Percentiles rank a stretch among this genome's conserved stretches.
These are phyloP conservation scores for Thelonectria olida DNA, from an alignment of 2,329 filamentous ascomycete species.

Conservation along the genomic window DNA sequence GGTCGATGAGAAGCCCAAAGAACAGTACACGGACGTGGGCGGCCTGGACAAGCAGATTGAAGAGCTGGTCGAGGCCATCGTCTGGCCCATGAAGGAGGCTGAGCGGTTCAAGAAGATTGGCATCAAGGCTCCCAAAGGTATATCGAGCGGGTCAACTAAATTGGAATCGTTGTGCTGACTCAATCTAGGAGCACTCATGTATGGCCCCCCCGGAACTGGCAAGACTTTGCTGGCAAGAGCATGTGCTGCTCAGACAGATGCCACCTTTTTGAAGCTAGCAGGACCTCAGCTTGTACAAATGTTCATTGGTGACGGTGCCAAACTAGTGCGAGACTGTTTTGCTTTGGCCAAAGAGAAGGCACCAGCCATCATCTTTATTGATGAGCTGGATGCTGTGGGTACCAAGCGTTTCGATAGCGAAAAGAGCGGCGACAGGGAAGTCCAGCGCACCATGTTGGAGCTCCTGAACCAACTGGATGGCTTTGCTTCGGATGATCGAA, in stretches of 20 bases:
- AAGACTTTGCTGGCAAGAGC: slow-evolving; percentile 94
- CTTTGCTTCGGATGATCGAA: slow-evolving; percentile 94
- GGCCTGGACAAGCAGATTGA: slow-evolving; percentile 99
- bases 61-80: slow-evolving; percentile 96
- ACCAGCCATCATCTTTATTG: slow-evolving; percentile 98
- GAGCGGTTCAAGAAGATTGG: slow-evolving; percentile 99
- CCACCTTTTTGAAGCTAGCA: slow-evolving; percentile 97
- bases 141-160: slow-evolving; percentile 60
- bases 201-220: slow-evolving; percentile 89
- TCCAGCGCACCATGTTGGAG: slow-evolving; percentile 98
- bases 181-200: slow-evolving; percentile 97
- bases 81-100: slow-evolving; percentile 99
- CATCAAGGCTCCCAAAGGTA: slow-evolving; percentile 99
- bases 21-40: slow-evolving; percentile 98
- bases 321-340: slow-evolving; percentile 97
- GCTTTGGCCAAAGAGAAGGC: slow-evolving; percentile 98
- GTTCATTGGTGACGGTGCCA: slow-evolving; percentile 99
- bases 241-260: slow-evolving; percentile 96
- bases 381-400: slow-evolving; percentile 97
- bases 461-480: slow-evolving; percentile 98
- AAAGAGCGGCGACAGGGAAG: slow-evolving; percentile 96
- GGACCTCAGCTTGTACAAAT: slow-evolving; percentile 98
- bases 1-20: slow-evolving; percentile 98
- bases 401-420: slow-evolving; percentile 99
- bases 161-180: slow-evolving; percentile 79